Base-by-base conservation (phyloP, 1,139 yeast genomes). In the Kluyveromyces marxianus region DNA sequence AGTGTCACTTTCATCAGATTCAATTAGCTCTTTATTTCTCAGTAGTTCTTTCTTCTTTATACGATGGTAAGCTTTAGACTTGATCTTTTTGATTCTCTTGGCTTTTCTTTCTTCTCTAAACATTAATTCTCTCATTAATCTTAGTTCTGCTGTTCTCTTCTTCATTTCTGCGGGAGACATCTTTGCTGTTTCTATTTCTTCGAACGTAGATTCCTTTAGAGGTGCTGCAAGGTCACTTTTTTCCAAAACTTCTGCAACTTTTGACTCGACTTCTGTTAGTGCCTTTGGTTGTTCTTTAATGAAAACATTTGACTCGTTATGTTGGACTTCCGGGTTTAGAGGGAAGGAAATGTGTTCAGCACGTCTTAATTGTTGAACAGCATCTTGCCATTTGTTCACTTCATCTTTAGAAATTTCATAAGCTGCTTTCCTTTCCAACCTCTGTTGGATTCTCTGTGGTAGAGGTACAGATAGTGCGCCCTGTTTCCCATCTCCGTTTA, bases 91-190 rank as follows among this genome's bases (percentile, higher is more conserved):
- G 58, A 92, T 76, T 57, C 99, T 77, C 65, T 79, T 88, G 25
- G 97, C 89, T 62, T 87, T 83, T 59, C 82, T 79, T 69, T 92
- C 97, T 59, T 92, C 97, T 60, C 97, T 77, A 68, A 89, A 92
- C 95, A 92, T 87, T 52, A 92, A 75, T 60, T 92, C 98, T 53
- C 98, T 77, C 97, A 89, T 89, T 59, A 84, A 68, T 56, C 97
- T 76, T 54, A 92, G 75, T 65, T 92, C 96, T 48, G 79, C 77
- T 10, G 95, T 83, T 54, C 95, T 77, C 60, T 81, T 79, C 50
- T 72, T 71, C 69, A 90, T 69, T 45, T 94, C 98, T 52, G 85
- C 95, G 28, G 84, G 77, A 0, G 94, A 75, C 63, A 92, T 67
- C 56, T 84, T 82, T 2, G 94, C 88, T n/a, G 83, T 77, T 10